Evolutionary conservation across 257 asterid species (phyloP), one percentile per base, ranked within the genome.

Genomic region (Fraxinus americana): DNA sequence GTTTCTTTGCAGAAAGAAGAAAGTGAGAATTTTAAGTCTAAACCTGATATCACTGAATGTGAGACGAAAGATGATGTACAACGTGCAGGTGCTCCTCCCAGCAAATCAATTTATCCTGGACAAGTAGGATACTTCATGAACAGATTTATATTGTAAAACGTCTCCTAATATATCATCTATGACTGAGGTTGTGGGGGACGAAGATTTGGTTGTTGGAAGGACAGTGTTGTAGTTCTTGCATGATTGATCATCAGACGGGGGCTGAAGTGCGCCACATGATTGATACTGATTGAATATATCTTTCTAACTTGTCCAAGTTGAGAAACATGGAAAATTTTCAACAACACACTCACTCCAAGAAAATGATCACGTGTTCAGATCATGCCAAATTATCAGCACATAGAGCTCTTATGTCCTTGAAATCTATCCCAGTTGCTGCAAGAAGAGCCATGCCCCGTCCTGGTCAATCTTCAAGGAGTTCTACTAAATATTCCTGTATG

Each of bases 381-480:
- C 76, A 78, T 87, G 86, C 86, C 39, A 81, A 79, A 75, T 72
- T 76, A 78, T 91, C 98, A 75, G 98, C 97, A 48, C 57, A 81
- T 29, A 82, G 68, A 82, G 93, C 97, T 76, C 88, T 89, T 73
- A 57, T n/a, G 52, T 73, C 81, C 75, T 80, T 95, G 75, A 93
- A 93, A 84, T 82, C 87, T 50, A 89, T 95, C 69, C 98, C 98
- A 11, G 94, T 88, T 75, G 91, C 90, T 71, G 97, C 91, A 29
- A 87, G 97, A 89, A 84, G 98, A 86, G 83, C 91, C 43, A 76
- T 95, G 74, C 99, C 97, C 97, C 59, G 96, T 91, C 69, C 70
- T 93, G 29, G 96, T 93, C 73, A 78, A 91, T 78, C 69, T 86
- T n/a, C 75, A 86, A 75, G 97, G 98, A 59, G 65, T 84, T 78